Conservation (phyloP, 139 green algal species). For the Eudorina sp. region DNA sequence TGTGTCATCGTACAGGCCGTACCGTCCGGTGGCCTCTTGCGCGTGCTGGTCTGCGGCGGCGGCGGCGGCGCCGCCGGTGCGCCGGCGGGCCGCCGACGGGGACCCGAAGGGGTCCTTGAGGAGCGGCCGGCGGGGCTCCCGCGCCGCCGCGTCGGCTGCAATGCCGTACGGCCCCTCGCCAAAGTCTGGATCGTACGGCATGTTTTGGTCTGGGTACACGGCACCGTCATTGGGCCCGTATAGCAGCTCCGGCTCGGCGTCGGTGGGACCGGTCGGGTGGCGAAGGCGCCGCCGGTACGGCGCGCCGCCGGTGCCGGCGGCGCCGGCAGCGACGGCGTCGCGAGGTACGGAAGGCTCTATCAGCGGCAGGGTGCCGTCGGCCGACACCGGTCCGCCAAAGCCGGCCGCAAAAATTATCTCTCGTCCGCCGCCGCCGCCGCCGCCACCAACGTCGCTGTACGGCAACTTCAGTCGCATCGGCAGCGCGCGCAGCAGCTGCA, state of each 20-base stretch:
- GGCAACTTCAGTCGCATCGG: conserved; percentile 31
- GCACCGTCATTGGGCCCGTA: conserved; percentile 45
- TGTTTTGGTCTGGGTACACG: neutral
- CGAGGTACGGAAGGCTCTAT: neutral
- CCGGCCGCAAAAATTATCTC: conserved; percentile 37
- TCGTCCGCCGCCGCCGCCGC: neutral
- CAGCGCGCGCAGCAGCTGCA: conserved; percentile 45
- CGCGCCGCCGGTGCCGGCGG: neutral
- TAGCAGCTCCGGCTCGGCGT: conserved; percentile 20
- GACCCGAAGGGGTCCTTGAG: neutral
- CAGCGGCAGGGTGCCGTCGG: neutral
- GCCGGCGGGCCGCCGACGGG: neutral
- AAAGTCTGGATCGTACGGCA: conserved; percentile 15
- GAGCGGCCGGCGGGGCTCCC: neutral
- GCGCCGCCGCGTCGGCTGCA: neutral
- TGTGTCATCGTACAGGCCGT: conserved; percentile 27
- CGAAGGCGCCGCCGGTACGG: conserved; percentile 1
- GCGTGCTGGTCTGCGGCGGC: neutral
- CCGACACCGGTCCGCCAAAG: conserved; percentile 19
- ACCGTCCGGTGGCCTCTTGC: conserved; percentile 16
- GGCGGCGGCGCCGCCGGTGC: neutral
- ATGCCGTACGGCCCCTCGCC: conserved; percentile 17
- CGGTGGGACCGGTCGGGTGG: neutral
- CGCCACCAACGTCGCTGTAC: neutral
- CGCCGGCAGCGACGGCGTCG: neutral